Evolutionary conservation across 2,329 filamentous ascomycete species (phyloP).

Genomic region (Diplocarpon mali): DNA sequence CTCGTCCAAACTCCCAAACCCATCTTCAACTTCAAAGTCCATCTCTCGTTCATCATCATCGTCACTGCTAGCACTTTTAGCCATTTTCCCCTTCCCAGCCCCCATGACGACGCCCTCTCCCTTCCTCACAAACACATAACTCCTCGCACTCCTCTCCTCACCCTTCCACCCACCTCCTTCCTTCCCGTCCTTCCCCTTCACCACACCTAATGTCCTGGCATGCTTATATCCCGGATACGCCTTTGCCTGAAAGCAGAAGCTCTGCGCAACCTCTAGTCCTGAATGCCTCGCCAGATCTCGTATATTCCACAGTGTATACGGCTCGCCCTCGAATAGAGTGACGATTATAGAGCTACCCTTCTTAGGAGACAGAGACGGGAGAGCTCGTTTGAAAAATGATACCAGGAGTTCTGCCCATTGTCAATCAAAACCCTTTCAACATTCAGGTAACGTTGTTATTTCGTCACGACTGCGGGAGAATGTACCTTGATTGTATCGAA

Average conservation of each 20-base stretch:
- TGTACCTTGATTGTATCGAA: conserved; percentile 68
- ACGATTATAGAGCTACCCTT: conserved; percentile 55
- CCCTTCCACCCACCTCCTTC: conserved; percentile 37
- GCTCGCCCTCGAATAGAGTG: conserved; percentile 85
- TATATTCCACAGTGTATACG: conserved; percentile 94
- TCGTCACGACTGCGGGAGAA: neutral
- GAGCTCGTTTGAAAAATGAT: conserved; percentile 49
- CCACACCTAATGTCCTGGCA: conserved; percentile 59
- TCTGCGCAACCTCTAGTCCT: conserved; percentile 57
- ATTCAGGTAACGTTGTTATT: neutral
- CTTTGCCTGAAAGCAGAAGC: conserved; percentile 55
- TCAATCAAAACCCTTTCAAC: conserved; percentile 3
- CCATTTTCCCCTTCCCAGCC: conserved; percentile 25
- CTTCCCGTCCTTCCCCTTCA: conserved; percentile 37
- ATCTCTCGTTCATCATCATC: conserved; percentile 19
- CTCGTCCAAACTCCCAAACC: conserved; percentile 21
- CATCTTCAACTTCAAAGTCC: conserved; percentile 21
- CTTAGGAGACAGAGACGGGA: conserved; percentile 38
- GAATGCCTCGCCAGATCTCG: conserved; percentile 73
- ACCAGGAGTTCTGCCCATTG: conserved; percentile 47
- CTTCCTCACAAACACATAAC: conserved; percentile 51
- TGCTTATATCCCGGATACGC: conserved; percentile 67
- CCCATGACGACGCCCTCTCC: conserved; percentile 33
- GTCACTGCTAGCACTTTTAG: conserved; percentile 15
- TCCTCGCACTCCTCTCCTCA: conserved; percentile 42